phyloP scores from a whole-genome alignment of 768 basidiomycete genomes.

The Lactarius evosmus region DNA sequence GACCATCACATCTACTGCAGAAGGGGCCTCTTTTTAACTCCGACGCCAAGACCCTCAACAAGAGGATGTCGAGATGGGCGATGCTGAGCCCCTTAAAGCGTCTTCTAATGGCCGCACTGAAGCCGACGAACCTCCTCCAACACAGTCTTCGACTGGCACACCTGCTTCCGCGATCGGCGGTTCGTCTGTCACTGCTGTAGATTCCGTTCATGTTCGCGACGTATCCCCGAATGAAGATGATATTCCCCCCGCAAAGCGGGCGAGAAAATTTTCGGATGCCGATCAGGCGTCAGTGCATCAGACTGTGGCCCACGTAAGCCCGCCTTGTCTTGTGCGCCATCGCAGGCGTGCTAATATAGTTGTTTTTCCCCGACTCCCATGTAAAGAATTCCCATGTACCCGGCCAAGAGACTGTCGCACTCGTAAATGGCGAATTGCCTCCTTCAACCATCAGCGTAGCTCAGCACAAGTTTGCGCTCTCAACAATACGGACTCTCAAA shows the following conservation, averaged over 20 bases:
- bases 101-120: slow-evolving; percentile 27
- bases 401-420: slow-evolving; percentile 19
- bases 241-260: slow-evolving; percentile 76
- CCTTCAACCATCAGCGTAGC: slow-evolving; percentile 52
- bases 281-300: slow-evolving; percentile 66
- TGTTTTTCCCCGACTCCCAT: slow-evolving; percentile 30
- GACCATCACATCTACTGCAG: slow-evolving; percentile 53
- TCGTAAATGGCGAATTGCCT: slow-evolving; percentile 31
- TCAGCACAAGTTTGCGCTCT: slow-evolving; percentile 79
- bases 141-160: slow-evolving; percentile 29
- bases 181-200: slow-evolving; percentile 36
- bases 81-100: slow-evolving; percentile 29
- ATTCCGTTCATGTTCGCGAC: slow-evolving; percentile 32
- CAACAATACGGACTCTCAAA: slow-evolving; percentile 77
- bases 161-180: slow-evolving; percentile 33
- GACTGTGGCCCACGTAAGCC: slow-evolving; percentile 71
- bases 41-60: slow-evolving; percentile 7
- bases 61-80: slow-evolving; percentile 30
- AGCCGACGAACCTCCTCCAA: slow-evolving; percentile 30
- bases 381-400: slow-evolving; percentile 24
- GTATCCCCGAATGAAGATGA: slow-evolving; percentile 46
- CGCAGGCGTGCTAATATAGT: slow-evolving; percentile 58
- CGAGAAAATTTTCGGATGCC: slow-evolving; percentile 71
- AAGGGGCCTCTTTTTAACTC: slow-evolving; percentile 32
- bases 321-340: slow-evolving; percentile 46